These are phyloP conservation scores for Microcera coccophila DNA, from an alignment of 2,329 filamentous ascomycete genomes.

Conservation along the genomic window DNA sequence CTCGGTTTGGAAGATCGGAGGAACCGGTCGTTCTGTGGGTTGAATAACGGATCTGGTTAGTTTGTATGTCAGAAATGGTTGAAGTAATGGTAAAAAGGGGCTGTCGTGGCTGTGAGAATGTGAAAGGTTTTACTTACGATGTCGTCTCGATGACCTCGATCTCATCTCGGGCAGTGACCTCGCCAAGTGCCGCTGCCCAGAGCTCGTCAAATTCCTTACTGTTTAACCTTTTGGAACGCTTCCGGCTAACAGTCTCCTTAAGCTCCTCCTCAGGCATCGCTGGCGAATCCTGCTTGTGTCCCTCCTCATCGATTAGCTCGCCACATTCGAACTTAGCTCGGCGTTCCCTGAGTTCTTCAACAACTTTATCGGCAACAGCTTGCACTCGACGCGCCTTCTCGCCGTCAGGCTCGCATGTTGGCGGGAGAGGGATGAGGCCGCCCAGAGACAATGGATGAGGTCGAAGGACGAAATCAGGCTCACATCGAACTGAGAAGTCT, in stretches of 20 bases:
- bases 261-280: constrained; percentile 65
- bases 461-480: constrained; percentile 80
- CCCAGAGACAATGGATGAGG: constrained; percentile 78
- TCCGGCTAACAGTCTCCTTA: constrained; percentile 70
- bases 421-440: constrained; percentile 77
- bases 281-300: constrained; percentile 56
- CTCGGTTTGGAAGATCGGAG: constrained; percentile 56
- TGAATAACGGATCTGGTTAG: constrained; percentile 81
- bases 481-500: constrained; percentile 73
- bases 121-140: constrained; percentile 48
- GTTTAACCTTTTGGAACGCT: constrained; percentile 77
- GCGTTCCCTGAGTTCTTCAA: constrained; percentile 80
- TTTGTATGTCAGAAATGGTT: constrained; percentile 55
- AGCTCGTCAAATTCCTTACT: constrained; percentile 90
- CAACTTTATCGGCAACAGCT: constrained; percentile 78
- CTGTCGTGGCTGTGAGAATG: constrained; percentile 6
- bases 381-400: constrained; percentile 86
- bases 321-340: constrained; percentile 90
- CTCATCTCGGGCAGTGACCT: constrained; percentile 62
- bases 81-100: constrained; percentile 23
- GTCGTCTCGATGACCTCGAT: constrained; percentile 45
- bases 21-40: constrained; percentile 67
- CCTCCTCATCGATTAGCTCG: constrained; percentile 59
- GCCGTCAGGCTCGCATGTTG: constrained; percentile 91
- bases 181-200: constrained; percentile 69